These are phyloP conservation scores for Barnettozyma salicaria DNA, from an alignment of 805 yeast species.

Conservation along the genomic window DNA sequence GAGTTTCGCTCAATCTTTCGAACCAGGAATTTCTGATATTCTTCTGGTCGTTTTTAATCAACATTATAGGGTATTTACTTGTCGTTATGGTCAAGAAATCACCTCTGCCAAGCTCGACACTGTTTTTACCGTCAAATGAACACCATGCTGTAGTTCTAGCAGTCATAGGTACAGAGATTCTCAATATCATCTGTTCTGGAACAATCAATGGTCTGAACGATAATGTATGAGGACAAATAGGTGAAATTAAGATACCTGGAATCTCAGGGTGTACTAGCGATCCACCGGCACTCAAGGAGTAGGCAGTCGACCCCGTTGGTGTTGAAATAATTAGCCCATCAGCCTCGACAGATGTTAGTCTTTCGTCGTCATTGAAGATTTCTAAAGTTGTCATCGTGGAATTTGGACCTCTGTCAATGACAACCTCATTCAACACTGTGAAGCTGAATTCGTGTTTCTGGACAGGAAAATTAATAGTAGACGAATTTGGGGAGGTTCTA, in stretches of 20 bases:
- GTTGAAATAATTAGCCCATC: constrained; percentile 62
- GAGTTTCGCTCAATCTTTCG: constrained; percentile 29
- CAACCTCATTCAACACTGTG: constrained; percentile 46
- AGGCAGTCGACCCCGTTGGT: constrained; percentile 63
- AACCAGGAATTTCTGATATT: constrained; percentile 25
- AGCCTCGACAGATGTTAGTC: constrained; percentile 56
- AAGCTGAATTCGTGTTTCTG: constrained; percentile 16
- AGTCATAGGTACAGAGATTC: constrained; percentile 31
- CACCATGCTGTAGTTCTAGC: constrained; percentile 32
- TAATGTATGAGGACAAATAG: constrained; percentile 48
- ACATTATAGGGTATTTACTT: constrained; percentile 29
- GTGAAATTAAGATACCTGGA: constrained; percentile 50
- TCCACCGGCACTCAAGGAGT: constrained; percentile 49
- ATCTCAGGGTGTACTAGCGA: constrained; percentile 49
- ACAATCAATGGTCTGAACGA: constrained; percentile 48
- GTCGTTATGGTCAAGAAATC: constrained; percentile 31
- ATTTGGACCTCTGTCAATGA: constrained; percentile 47
- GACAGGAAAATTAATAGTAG: constrained; percentile 10
- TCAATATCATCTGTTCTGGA: constrained; percentile 33
- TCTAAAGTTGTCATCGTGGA: constrained; percentile 47
- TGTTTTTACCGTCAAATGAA: constrained; percentile 31
- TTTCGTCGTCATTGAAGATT: constrained; percentile 41
- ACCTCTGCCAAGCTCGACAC: constrained; percentile 28
- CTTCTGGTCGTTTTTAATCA: constrained; percentile 15
- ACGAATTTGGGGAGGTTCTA: constrained; percentile 12